Conservation (phyloP, 208 protist genomes). For the Trichomonas vaginalis region DNA sequence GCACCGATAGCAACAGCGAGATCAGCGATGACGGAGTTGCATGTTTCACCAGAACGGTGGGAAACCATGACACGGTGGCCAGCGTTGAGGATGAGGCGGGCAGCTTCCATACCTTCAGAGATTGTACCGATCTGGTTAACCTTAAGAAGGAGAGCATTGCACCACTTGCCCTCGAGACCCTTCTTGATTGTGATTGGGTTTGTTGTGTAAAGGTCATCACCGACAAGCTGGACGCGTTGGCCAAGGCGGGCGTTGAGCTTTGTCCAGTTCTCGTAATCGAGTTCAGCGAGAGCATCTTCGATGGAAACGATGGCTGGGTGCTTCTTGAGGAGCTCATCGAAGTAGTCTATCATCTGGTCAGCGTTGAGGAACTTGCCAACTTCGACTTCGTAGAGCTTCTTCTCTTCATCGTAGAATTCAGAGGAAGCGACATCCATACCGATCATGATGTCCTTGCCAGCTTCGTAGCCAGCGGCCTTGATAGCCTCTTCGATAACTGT, state of each 20-base stretch:
- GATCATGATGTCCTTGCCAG: not conserved
- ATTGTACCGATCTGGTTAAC: slow-evolving; percentile 88
- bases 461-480: not conserved
- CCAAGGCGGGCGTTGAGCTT: slow-evolving; percentile 13
- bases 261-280: slow-evolving; percentile 50
- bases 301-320: slow-evolving; percentile 65
- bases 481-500: not conserved
- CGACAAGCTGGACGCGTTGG: slow-evolving; percentile 73
- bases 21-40: slow-evolving; percentile 94
- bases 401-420: slow-evolving; percentile 80
- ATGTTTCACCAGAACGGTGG: slow-evolving; percentile 82
- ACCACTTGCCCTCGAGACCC: too few relatives aligned
- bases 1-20: slow-evolving; percentile 80
- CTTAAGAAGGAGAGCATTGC: slow-evolving; percentile 96
- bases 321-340: not conserved
- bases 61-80: slow-evolving; percentile 68
- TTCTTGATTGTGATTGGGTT: slow-evolving; percentile 82
- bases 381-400: slow-evolving; percentile 75
- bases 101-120: slow-evolving; percentile 77
- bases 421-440: slow-evolving; percentile 89
- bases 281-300: slow-evolving; percentile 95
- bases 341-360: slow-evolving; percentile 26
- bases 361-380: not conserved
- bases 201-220: slow-evolving; percentile 91
- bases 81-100: slow-evolving; percentile 51